Conservation (phyloP, 2,329 filamentous ascomycete genomes). For the Apiospora hydei region DNA sequence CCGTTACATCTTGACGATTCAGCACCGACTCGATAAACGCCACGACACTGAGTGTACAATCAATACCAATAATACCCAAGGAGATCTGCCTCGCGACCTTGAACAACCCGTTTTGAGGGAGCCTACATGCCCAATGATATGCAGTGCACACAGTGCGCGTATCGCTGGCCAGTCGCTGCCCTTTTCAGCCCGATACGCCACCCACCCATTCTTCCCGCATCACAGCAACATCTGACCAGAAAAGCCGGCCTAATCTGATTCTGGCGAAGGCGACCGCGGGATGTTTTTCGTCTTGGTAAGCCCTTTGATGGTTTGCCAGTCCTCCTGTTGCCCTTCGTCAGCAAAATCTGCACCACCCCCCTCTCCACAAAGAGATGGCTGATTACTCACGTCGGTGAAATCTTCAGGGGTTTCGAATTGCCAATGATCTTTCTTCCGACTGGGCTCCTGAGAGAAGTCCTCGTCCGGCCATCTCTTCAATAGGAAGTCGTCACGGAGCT, state of each 20-base stretch:
- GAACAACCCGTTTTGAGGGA: background rate
- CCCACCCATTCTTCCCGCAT: background rate
- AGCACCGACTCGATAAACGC: background rate
- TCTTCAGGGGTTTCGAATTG: constrained; percentile 1
- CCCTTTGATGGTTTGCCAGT: background rate
- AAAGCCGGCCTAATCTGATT: background rate
- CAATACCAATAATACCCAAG: no score
- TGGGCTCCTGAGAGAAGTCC: background rate
- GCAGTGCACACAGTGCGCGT: background rate
- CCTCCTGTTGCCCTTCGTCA: background rate
- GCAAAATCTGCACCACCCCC: background rate
- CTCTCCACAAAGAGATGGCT: background rate
- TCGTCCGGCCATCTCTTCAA: background rate
- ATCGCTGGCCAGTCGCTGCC: background rate
- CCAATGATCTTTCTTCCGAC: background rate
- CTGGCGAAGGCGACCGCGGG: background rate
- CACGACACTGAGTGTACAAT: no score
- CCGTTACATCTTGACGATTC: no score
- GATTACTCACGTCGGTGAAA: background rate
- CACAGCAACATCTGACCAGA: background rate
- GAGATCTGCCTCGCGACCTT: no score
- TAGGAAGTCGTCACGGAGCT: background rate
- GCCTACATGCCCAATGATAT: background rate
- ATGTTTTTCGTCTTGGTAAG: background rate
- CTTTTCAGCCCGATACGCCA: background rate